A percentile compares a stretch with the other conserved stretches of the same genome.
Conservation (phyloP, 2,329 filamentous ascomycete species). For the Colletotrichum sp. region DNA sequence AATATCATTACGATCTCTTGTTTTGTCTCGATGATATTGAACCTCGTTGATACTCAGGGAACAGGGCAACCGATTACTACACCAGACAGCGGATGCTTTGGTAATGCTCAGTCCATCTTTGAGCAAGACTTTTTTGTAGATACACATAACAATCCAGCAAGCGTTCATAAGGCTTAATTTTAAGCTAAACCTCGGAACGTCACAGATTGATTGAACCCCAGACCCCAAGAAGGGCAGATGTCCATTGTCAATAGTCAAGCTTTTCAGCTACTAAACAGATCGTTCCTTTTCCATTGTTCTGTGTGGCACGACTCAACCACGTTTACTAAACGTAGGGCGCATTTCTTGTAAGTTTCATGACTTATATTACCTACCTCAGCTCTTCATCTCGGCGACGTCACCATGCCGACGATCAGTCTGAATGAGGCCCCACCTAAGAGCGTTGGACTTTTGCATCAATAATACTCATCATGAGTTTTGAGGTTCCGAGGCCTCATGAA, state of each 20-base stretch:
- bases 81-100: not conserved
- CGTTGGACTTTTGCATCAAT: not conserved
- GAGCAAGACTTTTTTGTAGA: not conserved
- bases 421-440: accelerated
- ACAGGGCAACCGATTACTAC: not conserved
- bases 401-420: not conserved
- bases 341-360: not conserved
- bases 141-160: not conserved
- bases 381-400: not conserved
- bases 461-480: not conserved
- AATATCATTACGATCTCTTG: not conserved
- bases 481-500: not conserved
- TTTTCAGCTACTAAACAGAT: not conserved
- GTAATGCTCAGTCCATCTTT: not conserved
- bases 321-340: not conserved
- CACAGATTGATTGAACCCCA: not conserved
- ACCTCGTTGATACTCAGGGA: not conserved
- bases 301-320: not conserved
- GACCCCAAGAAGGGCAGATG: not conserved
- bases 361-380: not conserved
- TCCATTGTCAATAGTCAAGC: not conserved
- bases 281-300: not conserved
- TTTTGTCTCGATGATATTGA: not conserved
- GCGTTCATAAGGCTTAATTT: not conserved
- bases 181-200: not conserved